Conservation (phyloP, 805 yeast genomes). For the Ogataea salicorniae region DNA sequence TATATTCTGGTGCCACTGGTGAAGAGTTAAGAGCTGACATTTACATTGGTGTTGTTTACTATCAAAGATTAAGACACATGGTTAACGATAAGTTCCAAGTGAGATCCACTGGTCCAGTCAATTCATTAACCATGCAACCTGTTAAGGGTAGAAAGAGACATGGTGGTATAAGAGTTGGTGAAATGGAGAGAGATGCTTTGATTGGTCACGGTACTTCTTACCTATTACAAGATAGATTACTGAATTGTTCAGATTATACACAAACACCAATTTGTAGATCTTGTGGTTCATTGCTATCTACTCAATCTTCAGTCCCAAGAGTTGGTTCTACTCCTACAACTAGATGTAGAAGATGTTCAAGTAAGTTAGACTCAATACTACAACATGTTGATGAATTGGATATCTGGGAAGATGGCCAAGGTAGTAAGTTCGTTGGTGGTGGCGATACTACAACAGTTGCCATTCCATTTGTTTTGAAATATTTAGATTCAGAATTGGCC, state of each 20-base stretch:
- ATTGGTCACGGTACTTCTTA: conserved; percentile 98
- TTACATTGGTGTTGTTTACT: conserved; percentile 94
- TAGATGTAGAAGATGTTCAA: conserved; percentile 90
- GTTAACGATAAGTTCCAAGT: conserved; percentile 99
- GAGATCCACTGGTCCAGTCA: conserved; percentile 97
- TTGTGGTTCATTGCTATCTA: conserved; percentile 88
- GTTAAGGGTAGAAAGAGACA: conserved; percentile 98
- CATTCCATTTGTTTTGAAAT: conserved; percentile 92
- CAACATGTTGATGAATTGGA: conserved; percentile 61
- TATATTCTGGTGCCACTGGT: conserved; percentile 98
- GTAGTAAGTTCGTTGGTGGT: conserved; percentile 88
- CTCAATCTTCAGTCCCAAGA: conserved; percentile 88
- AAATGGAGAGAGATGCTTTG: conserved; percentile 98
- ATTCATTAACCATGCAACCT: conserved; percentile 96
- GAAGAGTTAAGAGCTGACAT: conserved; percentile 95
- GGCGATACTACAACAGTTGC: conserved; percentile 92
- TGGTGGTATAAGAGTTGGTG: conserved; percentile 99
- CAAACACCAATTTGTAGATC: conserved; percentile 85
- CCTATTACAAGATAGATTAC: conserved; percentile 87
- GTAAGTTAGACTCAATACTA: conserved; percentile 53
- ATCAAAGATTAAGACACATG: conserved; percentile 98
- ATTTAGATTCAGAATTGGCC: conserved; percentile 88
- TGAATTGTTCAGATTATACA: conserved; percentile 93
- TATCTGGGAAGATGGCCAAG: conserved; percentile 97
- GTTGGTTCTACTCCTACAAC: conserved; percentile 74